Conservation (phyloP, 805 yeast genomes). For the Tetrapisispora nanseiensis region DNA sequence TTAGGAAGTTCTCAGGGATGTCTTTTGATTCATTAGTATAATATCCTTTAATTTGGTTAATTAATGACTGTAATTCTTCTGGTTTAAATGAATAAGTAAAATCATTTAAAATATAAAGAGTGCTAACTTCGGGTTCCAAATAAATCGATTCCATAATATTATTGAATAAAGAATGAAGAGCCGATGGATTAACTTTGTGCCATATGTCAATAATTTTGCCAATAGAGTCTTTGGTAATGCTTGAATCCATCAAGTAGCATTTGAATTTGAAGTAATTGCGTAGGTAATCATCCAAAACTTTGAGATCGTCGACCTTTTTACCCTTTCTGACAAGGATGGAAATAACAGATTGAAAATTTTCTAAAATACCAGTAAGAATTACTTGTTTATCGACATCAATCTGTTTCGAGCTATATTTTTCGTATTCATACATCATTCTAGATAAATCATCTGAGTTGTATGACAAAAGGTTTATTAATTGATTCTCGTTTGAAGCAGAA, state of each 20-base stretch:
- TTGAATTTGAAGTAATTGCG: constrained; percentile 22
- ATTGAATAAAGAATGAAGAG: constrained; percentile 21
- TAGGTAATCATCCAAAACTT: constrained; percentile 9
- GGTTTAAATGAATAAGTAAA: constrained; percentile 14
- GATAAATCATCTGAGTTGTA: constrained; percentile 12
- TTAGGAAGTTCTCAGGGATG: not conserved
- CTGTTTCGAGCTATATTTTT: constrained; percentile 2
- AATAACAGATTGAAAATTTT: not conserved
- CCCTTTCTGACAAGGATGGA: not conserved
- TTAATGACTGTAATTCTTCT: constrained; percentile 8
- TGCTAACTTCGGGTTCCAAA: constrained; percentile 15
- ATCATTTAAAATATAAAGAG: constrained; percentile 12
- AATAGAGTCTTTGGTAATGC: constrained; percentile 12
- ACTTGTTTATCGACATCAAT: not conserved
- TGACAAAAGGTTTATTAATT: constrained; percentile 23
- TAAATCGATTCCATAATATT: constrained; percentile 26
- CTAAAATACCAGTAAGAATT: not conserved
- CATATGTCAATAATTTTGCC: constrained; percentile 17
- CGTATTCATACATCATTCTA: constrained; percentile 12
- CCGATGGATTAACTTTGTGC: constrained; percentile 12
- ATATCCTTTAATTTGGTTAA: constrained; percentile 2
- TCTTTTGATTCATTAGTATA: not conserved
- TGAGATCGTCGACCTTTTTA: not conserved
- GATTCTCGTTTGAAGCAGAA: constrained; percentile 17
- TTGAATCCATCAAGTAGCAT: constrained; percentile 17